Percentiles rank a stretch among this genome's conserved stretches.
These are phyloP conservation scores for Sarocladium oryzae DNA, from an alignment of 2,329 filamentous ascomycete species.

Conservation along the genomic window DNA sequence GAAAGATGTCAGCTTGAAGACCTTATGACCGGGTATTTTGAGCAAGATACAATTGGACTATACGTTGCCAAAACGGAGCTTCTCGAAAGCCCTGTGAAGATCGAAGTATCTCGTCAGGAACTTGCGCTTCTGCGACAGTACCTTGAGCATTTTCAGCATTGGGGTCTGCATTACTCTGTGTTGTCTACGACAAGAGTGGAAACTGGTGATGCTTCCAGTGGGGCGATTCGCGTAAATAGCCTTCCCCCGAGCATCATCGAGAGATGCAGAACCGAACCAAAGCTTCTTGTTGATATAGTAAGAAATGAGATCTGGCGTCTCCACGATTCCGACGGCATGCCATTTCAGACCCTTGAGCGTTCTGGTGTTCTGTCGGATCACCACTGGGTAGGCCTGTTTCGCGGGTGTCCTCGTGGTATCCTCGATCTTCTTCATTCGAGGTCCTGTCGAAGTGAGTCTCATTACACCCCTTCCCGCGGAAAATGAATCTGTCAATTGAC, in stretches of 20 bases:
- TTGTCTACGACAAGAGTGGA: constrained; percentile 23
- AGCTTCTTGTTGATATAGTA: constrained; percentile 65
- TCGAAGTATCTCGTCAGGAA: constrained; percentile 60
- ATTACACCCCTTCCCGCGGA: background rate
- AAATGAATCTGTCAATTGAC: background rate
- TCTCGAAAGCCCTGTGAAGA: constrained; percentile 50
- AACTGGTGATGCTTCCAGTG: constrained; percentile 36
- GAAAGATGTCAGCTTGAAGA: constrained; percentile 76
- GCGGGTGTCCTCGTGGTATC: constrained; percentile 66
- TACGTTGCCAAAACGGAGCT: constrained; percentile 24
- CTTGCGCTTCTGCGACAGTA: constrained; percentile 47
- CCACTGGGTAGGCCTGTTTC: constrained; percentile 57
- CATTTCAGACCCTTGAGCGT: background rate
- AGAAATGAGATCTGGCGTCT: constrained; percentile 67
- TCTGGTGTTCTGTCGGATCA: constrained; percentile 9
- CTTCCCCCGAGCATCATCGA: constrained; percentile 70
- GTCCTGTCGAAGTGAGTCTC: constrained; percentile 57
- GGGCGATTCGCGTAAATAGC: background rate
- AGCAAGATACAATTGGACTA: constrained; percentile 1
- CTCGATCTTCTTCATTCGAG: constrained; percentile 70
- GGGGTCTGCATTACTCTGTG: constrained; percentile 67
- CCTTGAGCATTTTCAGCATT: constrained; percentile 54
- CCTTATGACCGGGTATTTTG: constrained; percentile 54
- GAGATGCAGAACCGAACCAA: constrained; percentile 66
- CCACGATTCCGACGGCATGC: constrained; percentile 35